Evolutionary conservation across 306 rosid species (phyloP), one percentile per base, ranked within the genome.

Genomic region (Castanospermum australe): DNA sequence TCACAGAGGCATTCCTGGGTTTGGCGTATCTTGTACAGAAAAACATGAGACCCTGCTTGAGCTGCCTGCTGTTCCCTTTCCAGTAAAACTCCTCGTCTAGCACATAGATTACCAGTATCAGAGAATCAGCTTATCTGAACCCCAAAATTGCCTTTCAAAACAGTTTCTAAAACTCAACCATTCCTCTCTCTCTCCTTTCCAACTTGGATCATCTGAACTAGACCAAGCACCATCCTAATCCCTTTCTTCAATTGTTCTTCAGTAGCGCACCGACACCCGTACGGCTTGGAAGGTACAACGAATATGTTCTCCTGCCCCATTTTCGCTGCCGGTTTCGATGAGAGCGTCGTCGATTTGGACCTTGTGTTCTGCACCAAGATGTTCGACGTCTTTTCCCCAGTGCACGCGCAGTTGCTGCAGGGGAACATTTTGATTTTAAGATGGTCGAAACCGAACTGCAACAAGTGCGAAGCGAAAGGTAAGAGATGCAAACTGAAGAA

Each of bases 171-270:
- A 18, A 50, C 47, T 71, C 45, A 0, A 8, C n/a, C 2, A 51
- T 4, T 51, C 48, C 0, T 30, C 18, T 0, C 10, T 71, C 11
- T 71, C 45, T 0, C 76, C 64, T 10, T 71, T 56, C 63, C n/a
- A 1, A 15, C 1, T 4, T 2, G 4, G 0, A 6, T 5, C 41
- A 3, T 1, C 0, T 13, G 44, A 8, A 41, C 8, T 11, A 41
- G 1, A 41, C 9, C 0, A 4, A 24, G 3, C n/a, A n/a, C n/a
- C n/a, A n/a, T n/a, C n/a, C n/a, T n/a, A n/a, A 56, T n/a, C n/a
- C n/a, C 47, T 44, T 56, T 74, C 55, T 75, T 81, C 5, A 0
- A 81, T 74, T 81, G 84, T 24, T 56, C 84, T 74, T 67, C 81
- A 8, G 13, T 21, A 14, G 7, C 52, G 48, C 30, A 64, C n/a